Conservation (phyloP, 768 basidiomycete genomes). For the Coprinopsis marcescibilis region DNA sequence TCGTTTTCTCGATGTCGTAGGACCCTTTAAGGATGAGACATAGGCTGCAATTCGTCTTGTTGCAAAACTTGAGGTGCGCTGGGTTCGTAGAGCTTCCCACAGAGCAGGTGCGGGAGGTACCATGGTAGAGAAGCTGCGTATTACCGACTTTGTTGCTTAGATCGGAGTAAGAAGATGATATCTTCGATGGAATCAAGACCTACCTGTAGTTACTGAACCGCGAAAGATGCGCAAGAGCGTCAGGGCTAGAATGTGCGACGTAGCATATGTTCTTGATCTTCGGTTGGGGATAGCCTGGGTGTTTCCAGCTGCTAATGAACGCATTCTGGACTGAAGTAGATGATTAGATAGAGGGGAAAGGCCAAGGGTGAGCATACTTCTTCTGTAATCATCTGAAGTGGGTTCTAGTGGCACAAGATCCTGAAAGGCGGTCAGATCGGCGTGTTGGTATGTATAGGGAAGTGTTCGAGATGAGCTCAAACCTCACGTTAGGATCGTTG, state of each 20-base stretch:
- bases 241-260: conserved; percentile 20
- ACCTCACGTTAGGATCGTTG: conserved; percentile 4
- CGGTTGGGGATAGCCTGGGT: conserved; percentile 18
- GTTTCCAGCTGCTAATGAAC: conserved; percentile 23
- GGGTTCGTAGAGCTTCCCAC: conserved; percentile 15
- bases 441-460: background rate
- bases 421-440: background rate
- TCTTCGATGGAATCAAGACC: background rate
- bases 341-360: background rate
- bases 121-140: conserved; percentile 25
- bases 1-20: conserved; percentile 24
- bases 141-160: conserved; percentile 24
- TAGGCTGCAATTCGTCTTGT: conserved; percentile 17
- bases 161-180: background rate
- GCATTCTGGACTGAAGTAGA: conserved; percentile 16
- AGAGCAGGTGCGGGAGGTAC: conserved; percentile 20
- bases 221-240: conserved; percentile 18
- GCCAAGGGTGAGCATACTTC: background rate
- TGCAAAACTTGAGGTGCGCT: conserved; percentile 14
- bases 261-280: conserved; percentile 22
- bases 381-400: background rate
- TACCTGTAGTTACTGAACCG: conserved; percentile 27
- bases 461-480: background rate
- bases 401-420: conserved; percentile 5
- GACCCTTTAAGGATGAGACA: conserved; percentile 23